Evolutionary conservation across 129 eudicot species (phyloP).

Genomic region (Flaveria bidentis): DNA sequence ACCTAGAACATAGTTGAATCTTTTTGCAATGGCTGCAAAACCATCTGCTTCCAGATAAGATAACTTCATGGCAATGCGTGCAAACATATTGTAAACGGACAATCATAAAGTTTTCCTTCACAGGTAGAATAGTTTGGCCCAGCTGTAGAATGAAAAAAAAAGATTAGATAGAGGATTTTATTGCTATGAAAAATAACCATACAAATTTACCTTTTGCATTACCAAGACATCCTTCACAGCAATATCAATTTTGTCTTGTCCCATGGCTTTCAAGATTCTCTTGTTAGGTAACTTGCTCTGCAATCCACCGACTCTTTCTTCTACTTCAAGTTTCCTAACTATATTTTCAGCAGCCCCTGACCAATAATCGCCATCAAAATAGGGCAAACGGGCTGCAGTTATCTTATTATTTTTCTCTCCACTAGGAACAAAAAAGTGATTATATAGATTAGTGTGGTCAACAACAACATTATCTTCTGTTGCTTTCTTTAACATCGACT

Average conservation of each 20-base stretch:
- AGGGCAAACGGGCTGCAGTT: slow-evolving; percentile 86
- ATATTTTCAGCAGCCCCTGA: slow-evolving; percentile 65
- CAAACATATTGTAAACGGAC: slow-evolving; percentile 63
- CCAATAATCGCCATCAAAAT: slow-evolving; percentile 89
- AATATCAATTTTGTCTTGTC: slow-evolving; percentile 51
- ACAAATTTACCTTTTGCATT: slow-evolving; percentile 62
- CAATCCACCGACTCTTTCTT: slow-evolving; percentile 48
- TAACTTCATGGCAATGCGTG: slow-evolving; percentile 65
- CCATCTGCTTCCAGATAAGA: slow-evolving; percentile 70
- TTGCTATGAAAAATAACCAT: not conserved
- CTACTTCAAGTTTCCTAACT: slow-evolving; percentile 49
- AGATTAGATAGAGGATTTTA: not conserved
- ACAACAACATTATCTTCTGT: slow-evolving; percentile 55
- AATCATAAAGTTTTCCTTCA: slow-evolving; percentile 68
- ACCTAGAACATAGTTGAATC: slow-evolving; percentile 72
- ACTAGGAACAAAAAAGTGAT: slow-evolving; percentile 58
- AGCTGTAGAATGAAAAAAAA: slow-evolving; percentile 41
- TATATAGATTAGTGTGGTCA: slow-evolving; percentile 59
- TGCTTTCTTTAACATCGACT: slow-evolving; percentile 70
- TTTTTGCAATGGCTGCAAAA: slow-evolving; percentile 69
- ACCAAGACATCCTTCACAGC: slow-evolving; percentile 65
- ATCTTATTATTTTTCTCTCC: slow-evolving; percentile 50
- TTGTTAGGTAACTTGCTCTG: slow-evolving; percentile 50
- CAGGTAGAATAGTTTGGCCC: slow-evolving; percentile 55
- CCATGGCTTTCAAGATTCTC: slow-evolving; percentile 74